phyloP scores from a whole-genome alignment of 495 filamentous ascomycete genomes.

The Lepidopterella palustris region DNA sequence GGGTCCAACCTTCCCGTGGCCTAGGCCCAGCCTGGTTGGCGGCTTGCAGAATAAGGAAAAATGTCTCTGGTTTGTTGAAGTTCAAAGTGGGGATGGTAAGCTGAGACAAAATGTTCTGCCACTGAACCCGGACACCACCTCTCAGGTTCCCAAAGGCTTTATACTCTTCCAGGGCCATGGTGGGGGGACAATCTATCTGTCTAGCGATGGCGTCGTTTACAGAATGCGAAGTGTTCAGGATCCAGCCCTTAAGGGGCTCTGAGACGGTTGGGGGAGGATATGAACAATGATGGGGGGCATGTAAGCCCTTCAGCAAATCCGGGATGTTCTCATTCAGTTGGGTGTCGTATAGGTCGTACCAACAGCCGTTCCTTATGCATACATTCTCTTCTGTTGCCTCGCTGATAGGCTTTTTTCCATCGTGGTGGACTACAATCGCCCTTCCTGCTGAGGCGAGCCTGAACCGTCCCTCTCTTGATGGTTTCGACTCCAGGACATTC shows the following conservation, averaged over 20 bases:
- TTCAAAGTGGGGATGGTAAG: constrained; percentile 6
- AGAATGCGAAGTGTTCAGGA: not conserved
- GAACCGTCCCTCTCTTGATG: too few species aligned
- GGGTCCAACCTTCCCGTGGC: not conserved
- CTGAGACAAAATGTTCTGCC: constrained; percentile 19
- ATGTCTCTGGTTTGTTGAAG: constrained; percentile 16
- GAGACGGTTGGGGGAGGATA: not conserved
- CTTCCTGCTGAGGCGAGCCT: too few species aligned
- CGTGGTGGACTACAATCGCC: too few species aligned
- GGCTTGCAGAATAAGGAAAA: constrained; percentile 14
- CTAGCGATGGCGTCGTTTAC: constrained; percentile 17
- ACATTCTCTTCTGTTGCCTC: too few species aligned
- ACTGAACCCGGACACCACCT: constrained; percentile 17
- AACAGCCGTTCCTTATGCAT: too few species aligned
- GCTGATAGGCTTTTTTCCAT: too few species aligned
- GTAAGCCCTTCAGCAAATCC: too few species aligned
- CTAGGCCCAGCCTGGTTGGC: constrained; percentile 18
- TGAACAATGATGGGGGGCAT: too few species aligned
- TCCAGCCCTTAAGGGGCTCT: not conserved
- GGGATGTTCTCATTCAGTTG: too few species aligned
- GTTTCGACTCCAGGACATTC: too few species aligned
- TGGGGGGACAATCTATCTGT: constrained; percentile 9
- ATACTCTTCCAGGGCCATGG: constrained; percentile 16
- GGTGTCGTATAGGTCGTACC: too few species aligned
- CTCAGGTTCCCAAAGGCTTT: constrained; percentile 11